phyloP scores from a whole-genome alignment of 2,329 filamentous ascomycete genomes.

The Ambrosiella xylebori region DNA sequence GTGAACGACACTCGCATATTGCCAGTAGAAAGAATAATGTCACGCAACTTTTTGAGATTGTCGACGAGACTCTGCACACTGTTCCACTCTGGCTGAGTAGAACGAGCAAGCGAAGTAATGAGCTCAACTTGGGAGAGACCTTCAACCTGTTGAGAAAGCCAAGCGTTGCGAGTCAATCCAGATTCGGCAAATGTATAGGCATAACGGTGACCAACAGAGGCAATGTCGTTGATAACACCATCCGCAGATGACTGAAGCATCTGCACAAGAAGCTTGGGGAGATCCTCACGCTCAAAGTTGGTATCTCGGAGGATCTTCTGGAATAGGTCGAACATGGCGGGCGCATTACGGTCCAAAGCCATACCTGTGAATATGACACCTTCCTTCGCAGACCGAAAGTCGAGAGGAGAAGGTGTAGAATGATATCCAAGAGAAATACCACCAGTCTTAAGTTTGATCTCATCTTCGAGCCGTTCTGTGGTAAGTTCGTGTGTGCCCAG shows the following conservation, averaged over 20 bases:
- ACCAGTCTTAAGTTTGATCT: constrained; percentile 91
- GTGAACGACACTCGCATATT: constrained; percentile 68
- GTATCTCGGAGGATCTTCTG: constrained; percentile 69
- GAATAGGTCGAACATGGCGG: constrained; percentile 77
- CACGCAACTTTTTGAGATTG: constrained; percentile 75
- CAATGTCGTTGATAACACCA: constrained; percentile 80
- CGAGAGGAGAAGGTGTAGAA: constrained; percentile 57
- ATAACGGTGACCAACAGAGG: constrained; percentile 74
- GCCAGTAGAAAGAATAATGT: constrained; percentile 51
- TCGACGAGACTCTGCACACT: constrained; percentile 57
- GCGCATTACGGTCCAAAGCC: constrained; percentile 76
- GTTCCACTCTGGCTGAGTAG: constrained; percentile 42
- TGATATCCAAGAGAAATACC: constrained; percentile 76
- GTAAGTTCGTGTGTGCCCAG: constrained; percentile 73
- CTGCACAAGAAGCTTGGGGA: constrained; percentile 67
- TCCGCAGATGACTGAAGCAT: constrained; percentile 74
- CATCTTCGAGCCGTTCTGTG: constrained; percentile 89
- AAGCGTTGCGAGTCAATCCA: constrained; percentile 53
- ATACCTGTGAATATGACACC: constrained; percentile 73
- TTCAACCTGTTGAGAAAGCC: constrained; percentile 65
- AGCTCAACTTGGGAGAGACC: constrained; percentile 84
- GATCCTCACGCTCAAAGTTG: constrained; percentile 70
- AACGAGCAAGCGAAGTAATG: constrained; percentile 57
- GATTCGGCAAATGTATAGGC: constrained; percentile 73
- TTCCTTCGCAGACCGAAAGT: constrained; percentile 56